Percentiles rank a stretch among this genome's conserved stretches.
phyloP scores from a whole-genome alignment of 257 asterid genomes.

The Mentha longifolia region DNA sequence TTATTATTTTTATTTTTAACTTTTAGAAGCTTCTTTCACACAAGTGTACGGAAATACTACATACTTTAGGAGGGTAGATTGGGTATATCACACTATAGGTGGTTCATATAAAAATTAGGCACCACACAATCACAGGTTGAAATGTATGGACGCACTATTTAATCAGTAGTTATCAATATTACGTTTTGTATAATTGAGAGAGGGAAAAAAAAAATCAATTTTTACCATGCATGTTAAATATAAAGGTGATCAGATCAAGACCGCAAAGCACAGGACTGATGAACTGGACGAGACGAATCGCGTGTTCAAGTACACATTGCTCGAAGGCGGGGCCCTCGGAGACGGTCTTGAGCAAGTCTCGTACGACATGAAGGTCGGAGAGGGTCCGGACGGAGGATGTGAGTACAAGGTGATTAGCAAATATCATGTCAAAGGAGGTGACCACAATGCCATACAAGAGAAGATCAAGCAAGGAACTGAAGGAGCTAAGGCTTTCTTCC shows the following conservation, averaged over 20 bases:
- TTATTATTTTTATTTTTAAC: no score
- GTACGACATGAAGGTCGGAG: slow-evolving; percentile 39
- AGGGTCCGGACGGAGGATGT: slow-evolving; percentile 29
- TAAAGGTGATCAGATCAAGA: background rate
- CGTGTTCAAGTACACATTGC: slow-evolving; percentile 41
- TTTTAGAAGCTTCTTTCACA: no score
- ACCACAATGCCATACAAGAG: slow-evolving; percentile 32
- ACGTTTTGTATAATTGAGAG: no score
- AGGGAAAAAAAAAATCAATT: no score
- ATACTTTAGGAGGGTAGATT: background rate
- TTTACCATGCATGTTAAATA: no score
- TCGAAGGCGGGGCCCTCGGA: slow-evolving; percentile 52
- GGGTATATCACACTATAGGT: background rate
- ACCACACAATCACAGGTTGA: no score
- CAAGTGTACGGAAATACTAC: no score
- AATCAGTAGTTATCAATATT: no score
- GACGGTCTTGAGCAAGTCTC: slow-evolving; percentile 45
- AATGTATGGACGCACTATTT: no score
- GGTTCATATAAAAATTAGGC: no score
- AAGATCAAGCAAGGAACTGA: slow-evolving; percentile 38
- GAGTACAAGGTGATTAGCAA: background rate
- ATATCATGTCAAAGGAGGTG: slow-evolving; percentile 39
- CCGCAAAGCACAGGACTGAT: slow-evolving; percentile 44
- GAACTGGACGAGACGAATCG: slow-evolving; percentile 44
- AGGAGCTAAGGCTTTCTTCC: slow-evolving; percentile 33